These are phyloP conservation scores for Murraya koenigii DNA, from an alignment of 345 rosid genomes.

Conservation along the genomic window DNA sequence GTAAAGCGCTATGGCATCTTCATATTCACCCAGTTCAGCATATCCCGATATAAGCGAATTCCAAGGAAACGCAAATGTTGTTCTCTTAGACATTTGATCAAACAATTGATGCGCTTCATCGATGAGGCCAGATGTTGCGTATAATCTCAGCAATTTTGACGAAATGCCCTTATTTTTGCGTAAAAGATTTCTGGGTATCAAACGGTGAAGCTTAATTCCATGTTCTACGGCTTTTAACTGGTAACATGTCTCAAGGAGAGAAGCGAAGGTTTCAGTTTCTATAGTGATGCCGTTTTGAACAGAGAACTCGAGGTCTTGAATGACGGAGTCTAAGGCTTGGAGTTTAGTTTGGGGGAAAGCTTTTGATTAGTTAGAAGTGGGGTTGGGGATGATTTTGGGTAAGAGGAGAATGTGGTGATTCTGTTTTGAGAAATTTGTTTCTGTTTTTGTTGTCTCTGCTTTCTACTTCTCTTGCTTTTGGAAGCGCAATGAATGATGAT, in stretches of 20 bases:
- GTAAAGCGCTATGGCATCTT: conserved; percentile 80
- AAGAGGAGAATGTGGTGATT: conserved; percentile 21
- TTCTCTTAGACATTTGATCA: conserved; percentile 65
- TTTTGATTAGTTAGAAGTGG: conserved; percentile 43
- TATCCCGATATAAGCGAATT: conserved; percentile 87
- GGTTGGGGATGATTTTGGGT: conserved; percentile 51
- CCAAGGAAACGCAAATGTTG: conserved; percentile 69
- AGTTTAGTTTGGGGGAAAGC: conserved; percentile 41
- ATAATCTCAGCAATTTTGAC: conserved; percentile 60
- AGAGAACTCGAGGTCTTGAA: conserved; percentile 58
- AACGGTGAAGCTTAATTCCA: conserved; percentile 52
- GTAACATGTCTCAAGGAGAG: conserved; percentile 73
- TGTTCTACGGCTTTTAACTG: conserved; percentile 46
- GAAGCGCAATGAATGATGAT: conserved; percentile 26
- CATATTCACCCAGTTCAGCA: conserved; percentile 55
- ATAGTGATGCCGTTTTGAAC: conserved; percentile 46
- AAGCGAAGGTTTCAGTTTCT: conserved; percentile 58
- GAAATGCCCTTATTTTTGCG: conserved; percentile 54
- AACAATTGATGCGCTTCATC: conserved; percentile 72
- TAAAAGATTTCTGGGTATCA: conserved; percentile 51
- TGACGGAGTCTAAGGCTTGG: conserved; percentile 56
- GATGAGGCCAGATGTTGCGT: conserved; percentile 46
- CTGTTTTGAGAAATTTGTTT: conserved; percentile 17
- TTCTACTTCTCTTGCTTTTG: conserved; percentile 34
- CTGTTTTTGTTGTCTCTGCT: conserved; percentile 26